A percentile compares a stretch with the other conserved stretches of the same genome.
Conservation (phyloP, 1,139 yeast genomes). For the Zygoascus meyerae region DNA sequence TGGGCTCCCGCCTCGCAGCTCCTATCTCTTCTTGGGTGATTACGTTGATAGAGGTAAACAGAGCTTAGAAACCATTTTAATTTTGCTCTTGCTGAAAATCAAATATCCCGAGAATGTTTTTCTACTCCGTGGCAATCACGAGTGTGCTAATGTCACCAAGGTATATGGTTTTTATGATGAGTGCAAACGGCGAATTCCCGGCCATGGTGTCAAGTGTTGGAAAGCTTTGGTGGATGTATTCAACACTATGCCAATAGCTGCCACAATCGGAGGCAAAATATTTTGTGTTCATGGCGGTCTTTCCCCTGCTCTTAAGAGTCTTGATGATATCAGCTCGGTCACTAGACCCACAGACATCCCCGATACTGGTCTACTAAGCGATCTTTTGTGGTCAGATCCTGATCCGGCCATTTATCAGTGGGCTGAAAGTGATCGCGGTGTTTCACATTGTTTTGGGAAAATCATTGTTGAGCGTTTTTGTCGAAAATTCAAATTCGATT, state of each 20-base stretch:
- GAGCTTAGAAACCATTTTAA: conserved; percentile 69
- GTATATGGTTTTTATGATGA: conserved; percentile 87
- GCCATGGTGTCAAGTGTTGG: conserved; percentile 56
- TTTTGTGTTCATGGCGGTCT: conserved; percentile 90
- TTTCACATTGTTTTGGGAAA: conserved; percentile 73
- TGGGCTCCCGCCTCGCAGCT: conserved; percentile 76
- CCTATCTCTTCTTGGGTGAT: conserved; percentile 76
- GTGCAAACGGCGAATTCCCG: conserved; percentile 57
- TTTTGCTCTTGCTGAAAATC: conserved; percentile 67
- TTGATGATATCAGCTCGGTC: conserved; percentile 63
- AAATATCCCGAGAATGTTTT: conserved; percentile 80
- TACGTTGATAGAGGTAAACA: conserved; percentile 85
- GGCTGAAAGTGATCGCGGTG: conserved; percentile 85
- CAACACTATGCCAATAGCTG: conserved; percentile 82
- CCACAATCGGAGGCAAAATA: conserved; percentile 75
- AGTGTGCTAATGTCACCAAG: conserved; percentile 74
- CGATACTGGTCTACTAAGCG: conserved; percentile 74
- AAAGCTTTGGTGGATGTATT: conserved; percentile 73
- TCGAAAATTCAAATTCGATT: conserved; percentile 63
- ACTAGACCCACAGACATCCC: conserved; percentile 86
- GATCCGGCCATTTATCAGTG: conserved; percentile 60
- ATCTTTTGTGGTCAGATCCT: conserved; percentile 85
- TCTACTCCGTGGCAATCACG: conserved; percentile 81
- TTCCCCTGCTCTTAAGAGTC: conserved; percentile 63
- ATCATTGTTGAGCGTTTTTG: conserved; percentile 70